Conservation (phyloP, 208 protist species). For the Endotrypanum monterogeii region DNA sequence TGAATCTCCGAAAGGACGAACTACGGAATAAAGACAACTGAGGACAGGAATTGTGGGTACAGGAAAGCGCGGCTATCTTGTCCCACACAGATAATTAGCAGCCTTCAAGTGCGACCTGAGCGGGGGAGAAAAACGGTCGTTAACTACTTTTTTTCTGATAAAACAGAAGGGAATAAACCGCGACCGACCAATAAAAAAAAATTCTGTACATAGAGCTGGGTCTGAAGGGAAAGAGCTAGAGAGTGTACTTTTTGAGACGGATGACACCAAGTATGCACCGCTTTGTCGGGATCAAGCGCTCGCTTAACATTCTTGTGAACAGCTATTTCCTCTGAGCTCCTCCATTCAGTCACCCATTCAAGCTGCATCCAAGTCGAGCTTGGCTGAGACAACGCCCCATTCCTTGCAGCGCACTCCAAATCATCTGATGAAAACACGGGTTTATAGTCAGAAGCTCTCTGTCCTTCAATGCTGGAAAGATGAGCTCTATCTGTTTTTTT, state of each 20-base stretch:
- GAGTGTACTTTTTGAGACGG: slow-evolving; percentile 30
- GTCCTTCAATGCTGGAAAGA: slow-evolving; percentile 69
- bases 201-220: not conserved
- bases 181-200: not conserved
- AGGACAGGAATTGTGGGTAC: not conserved
- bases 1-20: not conserved
- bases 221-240: slow-evolving; percentile 29
- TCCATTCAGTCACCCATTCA: slow-evolving; percentile 32
- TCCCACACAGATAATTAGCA: not conserved
- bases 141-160: not conserved
- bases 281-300: slow-evolving; percentile 66
- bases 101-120: not conserved
- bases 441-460: slow-evolving; percentile 85
- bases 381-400: slow-evolving; percentile 69
- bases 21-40: not conserved
- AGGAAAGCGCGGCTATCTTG: not conserved
- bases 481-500: slow-evolving; percentile 12
- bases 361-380: slow-evolving; percentile 45
- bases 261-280: slow-evolving; percentile 84
- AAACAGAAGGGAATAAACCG: not conserved
- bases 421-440: slow-evolving; percentile 45
- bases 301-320: slow-evolving; percentile 71
- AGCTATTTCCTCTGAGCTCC: slow-evolving; percentile 57
- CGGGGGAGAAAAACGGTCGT: not conserved
- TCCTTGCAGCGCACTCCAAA: slow-evolving; percentile 39